A percentile compares a stretch with the other conserved stretches of the same genome.
These are phyloP conservation scores for Oryza nivara DNA, from an alignment of 176 grass and related monocot genomes.

Conservation along the genomic window DNA sequence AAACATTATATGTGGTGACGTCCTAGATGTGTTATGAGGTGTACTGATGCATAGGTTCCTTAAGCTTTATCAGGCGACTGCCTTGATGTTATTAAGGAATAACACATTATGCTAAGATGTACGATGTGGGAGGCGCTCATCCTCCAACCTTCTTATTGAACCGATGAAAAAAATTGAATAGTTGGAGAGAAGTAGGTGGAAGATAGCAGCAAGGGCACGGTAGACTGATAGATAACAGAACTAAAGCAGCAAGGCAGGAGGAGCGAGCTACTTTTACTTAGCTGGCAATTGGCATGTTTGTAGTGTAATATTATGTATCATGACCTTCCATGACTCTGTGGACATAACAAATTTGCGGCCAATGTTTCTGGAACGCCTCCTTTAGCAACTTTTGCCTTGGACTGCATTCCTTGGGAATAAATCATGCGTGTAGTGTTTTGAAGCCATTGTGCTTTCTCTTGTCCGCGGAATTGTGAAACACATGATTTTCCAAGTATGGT, in stretches of 20 bases:
- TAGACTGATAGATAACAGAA: background rate
- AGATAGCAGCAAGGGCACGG: background rate
- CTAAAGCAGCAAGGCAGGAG: background rate
- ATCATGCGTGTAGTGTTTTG: background rate
- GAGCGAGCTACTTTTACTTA: background rate
- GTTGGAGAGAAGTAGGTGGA: background rate
- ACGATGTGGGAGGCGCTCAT: background rate
- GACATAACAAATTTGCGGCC: background rate
- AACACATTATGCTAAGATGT: background rate
- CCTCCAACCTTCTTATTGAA: background rate
- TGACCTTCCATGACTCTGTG: background rate
- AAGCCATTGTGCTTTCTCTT: conserved; percentile 7
- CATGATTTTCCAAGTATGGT: background rate
- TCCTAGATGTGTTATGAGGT: background rate
- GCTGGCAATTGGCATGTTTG: background rate
- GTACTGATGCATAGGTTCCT: background rate
- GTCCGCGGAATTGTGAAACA: background rate
- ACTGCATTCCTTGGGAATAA: background rate
- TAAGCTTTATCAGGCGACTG: no score
- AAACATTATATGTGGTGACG: conserved; percentile 1
- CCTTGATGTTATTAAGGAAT: background rate
- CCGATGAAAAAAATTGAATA: background rate
- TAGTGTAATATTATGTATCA: background rate
- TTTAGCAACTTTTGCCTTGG: conserved; percentile 15
- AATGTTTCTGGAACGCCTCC: background rate